Percentiles rank a stretch among this genome's conserved stretches.
These are phyloP conservation scores for Leccinum ochraceum DNA, from an alignment of 768 basidiomycete species.

Conservation along the genomic window DNA sequence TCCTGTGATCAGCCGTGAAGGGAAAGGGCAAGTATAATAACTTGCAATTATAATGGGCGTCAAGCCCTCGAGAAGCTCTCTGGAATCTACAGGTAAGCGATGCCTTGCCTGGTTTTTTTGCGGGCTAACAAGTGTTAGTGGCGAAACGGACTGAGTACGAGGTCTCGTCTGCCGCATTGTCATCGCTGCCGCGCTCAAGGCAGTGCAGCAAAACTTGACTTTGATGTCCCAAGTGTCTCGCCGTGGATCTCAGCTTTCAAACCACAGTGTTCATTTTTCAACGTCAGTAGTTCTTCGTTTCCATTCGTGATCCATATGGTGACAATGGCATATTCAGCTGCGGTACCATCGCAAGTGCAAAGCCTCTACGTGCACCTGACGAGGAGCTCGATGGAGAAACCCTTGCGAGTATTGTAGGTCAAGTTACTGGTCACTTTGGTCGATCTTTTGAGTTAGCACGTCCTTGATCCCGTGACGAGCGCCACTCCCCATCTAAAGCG, in stretches of 20 bases:
- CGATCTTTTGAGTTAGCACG: too few species aligned
- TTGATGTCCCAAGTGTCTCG: not conserved
- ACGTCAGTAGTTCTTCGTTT: conserved; percentile 5
- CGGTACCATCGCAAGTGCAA: not conserved
- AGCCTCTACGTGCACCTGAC: conserved; percentile 8
- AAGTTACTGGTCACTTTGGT: too few species aligned
- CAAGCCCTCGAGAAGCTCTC: not conserved
- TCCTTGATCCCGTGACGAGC: too few species aligned
- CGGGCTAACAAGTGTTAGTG: conserved; percentile 3
- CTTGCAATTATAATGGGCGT: not conserved
- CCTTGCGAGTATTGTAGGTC: conserved; percentile 21
- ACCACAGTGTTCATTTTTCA: not conserved
- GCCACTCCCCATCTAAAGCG: too few species aligned
- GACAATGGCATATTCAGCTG: conserved; percentile 6
- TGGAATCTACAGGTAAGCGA: conserved; percentile 16
- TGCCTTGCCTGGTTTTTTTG: not conserved
- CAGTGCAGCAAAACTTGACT: not conserved
- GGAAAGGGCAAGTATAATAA: conserved; percentile 4
- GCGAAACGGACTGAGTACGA: not conserved
- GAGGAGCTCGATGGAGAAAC: conserved; percentile 7
- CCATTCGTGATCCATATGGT: not conserved
- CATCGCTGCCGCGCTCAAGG: conserved; percentile 5
- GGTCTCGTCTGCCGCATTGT: not conserved
- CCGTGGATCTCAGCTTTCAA: conserved; percentile 6
- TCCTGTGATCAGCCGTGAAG: not conserved